A percentile compares a stretch with the other conserved stretches of the same genome.
These are phyloP conservation scores for Globisporangium spiculum DNA, from an alignment of 352 stramenopile genomes.

Conservation along the genomic window DNA sequence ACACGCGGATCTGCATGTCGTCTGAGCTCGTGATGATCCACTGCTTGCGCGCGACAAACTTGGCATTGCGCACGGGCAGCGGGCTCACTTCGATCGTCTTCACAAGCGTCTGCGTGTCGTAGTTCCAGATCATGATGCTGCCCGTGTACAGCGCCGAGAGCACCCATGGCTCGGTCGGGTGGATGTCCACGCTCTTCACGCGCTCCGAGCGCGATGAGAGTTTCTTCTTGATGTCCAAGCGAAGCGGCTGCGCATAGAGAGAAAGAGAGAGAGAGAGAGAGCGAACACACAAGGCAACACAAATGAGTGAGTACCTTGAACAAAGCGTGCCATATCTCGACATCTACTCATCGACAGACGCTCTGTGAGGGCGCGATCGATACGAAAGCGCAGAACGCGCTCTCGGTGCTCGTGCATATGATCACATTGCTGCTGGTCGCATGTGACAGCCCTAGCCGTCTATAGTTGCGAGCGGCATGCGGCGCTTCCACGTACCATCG, in stretches of 20 bases:
- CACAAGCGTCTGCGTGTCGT: slow-evolving; percentile 90
- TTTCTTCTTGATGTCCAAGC: slow-evolving; percentile 91
- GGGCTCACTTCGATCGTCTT: slow-evolving; percentile 98
- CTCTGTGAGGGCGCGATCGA: not conserved
- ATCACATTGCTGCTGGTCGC: not conserved
- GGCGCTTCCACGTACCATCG: slow-evolving; percentile 7
- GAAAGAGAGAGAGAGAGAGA: not conserved
- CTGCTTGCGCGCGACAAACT: slow-evolving; percentile 97
- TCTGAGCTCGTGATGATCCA: slow-evolving; percentile 96
- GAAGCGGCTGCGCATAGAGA: slow-evolving; percentile 44
- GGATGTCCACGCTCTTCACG: slow-evolving; percentile 98
- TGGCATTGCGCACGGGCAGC: slow-evolving; percentile 92
- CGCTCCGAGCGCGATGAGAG: slow-evolving; percentile 94
- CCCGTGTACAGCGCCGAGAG: slow-evolving; percentile 97
- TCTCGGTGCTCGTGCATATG: not conserved
- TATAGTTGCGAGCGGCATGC: not conserved
- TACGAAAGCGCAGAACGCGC: not conserved
- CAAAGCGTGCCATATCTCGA: not conserved
- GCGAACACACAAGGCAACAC: not conserved
- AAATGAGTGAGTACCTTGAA: not conserved
- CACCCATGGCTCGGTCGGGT: slow-evolving; percentile 97
- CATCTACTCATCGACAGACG: not conserved
- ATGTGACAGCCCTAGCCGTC: too few species aligned
- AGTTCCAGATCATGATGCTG: slow-evolving; percentile 99
- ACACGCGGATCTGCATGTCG: slow-evolving; percentile 97